Base-by-base conservation (phyloP, 75 land plant species). In the Pinus tabuliformis region DNA sequence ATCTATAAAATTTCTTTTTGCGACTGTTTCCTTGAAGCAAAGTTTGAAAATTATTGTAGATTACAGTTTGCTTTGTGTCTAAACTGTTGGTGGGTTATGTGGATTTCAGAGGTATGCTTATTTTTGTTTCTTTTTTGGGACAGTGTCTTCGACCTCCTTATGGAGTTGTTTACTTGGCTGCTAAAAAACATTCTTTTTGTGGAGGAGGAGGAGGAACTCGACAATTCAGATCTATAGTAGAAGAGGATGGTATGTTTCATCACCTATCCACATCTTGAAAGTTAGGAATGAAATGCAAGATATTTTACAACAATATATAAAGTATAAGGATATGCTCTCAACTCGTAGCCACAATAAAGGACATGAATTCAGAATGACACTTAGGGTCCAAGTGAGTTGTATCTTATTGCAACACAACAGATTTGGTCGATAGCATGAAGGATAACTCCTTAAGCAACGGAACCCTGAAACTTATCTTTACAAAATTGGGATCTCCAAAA, bases 61-160 rank as follows among this genome's bases (percentile, higher is more conserved):
- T 20, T 75, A 17, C 60, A 20, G 9, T 22, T 77, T 39, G 30
- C 5, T 17, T 42, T 9, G 21, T 14, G 3, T 45, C 54, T 14
- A 36, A 24, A 37, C 36, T 45, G 14, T 71, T 28, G 30, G n/a
- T 72, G 54, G 12, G 24, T 18, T 72, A 36, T 70, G 8, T 60
- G 26, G 61, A 54, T 59, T 17, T 57, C 2, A 4, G 18, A 16
- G 54, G 21, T 26, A 73, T 26, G 13, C n/a, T 54, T 28, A 52
- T 21, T 24, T 26, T 62, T 68, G 45, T 76, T 15, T 45, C 42
- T 16, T 58, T 65, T 16, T 59, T 24, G 20, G 63, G 71, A 6
- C 84, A 92, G 95, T 92, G 95, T 54, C 70, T 92, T 73, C 83
- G 91, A 79, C 95, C 95, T 24, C 92, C 90, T 6, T 92, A 92